A percentile compares a stretch with the other conserved stretches of the same genome.
phyloP scores from a whole-genome alignment of 179 eudicot genomes.

The Sideroxylon spinosum region DNA sequence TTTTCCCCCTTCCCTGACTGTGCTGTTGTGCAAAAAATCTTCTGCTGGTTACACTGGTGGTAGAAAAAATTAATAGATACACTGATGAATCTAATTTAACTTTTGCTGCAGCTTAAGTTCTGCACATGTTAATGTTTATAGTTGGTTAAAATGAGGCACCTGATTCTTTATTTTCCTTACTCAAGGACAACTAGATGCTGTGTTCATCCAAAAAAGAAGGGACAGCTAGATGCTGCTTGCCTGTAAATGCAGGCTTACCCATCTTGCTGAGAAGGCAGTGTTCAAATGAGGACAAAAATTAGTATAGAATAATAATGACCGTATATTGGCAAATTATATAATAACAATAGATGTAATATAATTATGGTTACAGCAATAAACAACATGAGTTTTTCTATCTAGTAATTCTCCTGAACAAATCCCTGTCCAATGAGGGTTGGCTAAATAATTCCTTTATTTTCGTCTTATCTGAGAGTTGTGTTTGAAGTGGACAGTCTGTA shows the following conservation, averaged over 20 bases:
- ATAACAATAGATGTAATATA: neutral
- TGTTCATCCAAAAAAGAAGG: no score
- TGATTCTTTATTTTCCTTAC: neutral
- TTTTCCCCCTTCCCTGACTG: conserved; percentile 8
- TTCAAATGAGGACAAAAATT: neutral
- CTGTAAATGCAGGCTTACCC: neutral
- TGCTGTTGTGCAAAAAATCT: neutral
- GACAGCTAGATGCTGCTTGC: neutral
- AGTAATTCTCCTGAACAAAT: neutral
- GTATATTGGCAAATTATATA: neutral
- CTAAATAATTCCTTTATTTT: neutral
- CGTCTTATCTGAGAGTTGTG: neutral
- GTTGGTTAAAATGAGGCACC: neutral
- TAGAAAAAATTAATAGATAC: neutral
- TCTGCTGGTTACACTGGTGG: neutral
- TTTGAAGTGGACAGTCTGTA: neutral
- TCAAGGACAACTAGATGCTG: neutral
- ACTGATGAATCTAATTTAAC: neutral
- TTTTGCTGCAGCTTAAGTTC: neutral
- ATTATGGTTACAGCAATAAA: neutral
- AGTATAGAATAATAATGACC: neutral
- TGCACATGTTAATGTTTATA: neutral
- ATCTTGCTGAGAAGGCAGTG: conserved; percentile 1
- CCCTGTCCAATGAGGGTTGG: neutral
- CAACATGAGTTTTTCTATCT: neutral